These are phyloP conservation scores for Podospora tetraspora DNA, from an alignment of 495 filamentous ascomycete genomes.

Conservation along the genomic window DNA sequence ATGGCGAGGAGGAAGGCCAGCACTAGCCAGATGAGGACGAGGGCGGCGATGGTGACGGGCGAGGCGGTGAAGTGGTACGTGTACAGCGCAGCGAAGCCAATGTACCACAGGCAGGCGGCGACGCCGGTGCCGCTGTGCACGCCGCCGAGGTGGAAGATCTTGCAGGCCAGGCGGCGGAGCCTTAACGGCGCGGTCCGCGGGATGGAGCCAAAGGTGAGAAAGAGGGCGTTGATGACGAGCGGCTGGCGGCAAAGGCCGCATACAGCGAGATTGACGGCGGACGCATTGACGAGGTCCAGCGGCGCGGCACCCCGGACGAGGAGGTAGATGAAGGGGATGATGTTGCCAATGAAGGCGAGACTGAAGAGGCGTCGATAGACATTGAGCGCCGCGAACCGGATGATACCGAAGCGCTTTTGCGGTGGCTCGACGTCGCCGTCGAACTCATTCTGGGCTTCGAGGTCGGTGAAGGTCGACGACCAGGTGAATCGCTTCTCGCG, in stretches of 20 bases:
- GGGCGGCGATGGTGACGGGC: slow-evolving; percentile 17
- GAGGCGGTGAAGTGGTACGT: slow-evolving; percentile 39
- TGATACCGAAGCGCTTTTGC: slow-evolving; percentile 24
- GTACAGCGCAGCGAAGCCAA: slow-evolving; percentile 41
- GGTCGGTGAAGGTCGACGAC: slow-evolving; percentile 13
- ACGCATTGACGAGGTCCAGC: slow-evolving; percentile 32
- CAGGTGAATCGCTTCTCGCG: slow-evolving; percentile 7
- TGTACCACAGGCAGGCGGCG: slow-evolving; percentile 65
- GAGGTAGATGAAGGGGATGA: slow-evolving; percentile 28
- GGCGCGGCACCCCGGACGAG: slow-evolving; percentile 20
- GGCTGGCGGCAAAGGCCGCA: slow-evolving; percentile 62
- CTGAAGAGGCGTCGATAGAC: slow-evolving; percentile 33
- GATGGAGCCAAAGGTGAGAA: slow-evolving; percentile 48
- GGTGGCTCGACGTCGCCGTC: slow-evolving; percentile 13
- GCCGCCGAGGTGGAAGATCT: slow-evolving; percentile 73
- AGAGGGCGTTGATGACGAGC: slow-evolving; percentile 66
- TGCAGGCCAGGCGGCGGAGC: slow-evolving; percentile 59
- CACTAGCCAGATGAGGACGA: slow-evolving; percentile 36
- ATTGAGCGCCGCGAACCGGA: slow-evolving; percentile 30
- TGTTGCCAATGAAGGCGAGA: slow-evolving; percentile 29
- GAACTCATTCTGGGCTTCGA: slow-evolving; percentile 20
- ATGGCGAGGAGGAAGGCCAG: slow-evolving; percentile 37
- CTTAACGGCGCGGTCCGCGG: slow-evolving; percentile 59
- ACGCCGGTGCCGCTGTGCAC: slow-evolving; percentile 68
- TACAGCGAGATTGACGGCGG: slow-evolving; percentile 43